Evolutionary conservation across 495 filamentous ascomycete genomes (phyloP).

Genomic region (Haplographium delicatum): DNA sequence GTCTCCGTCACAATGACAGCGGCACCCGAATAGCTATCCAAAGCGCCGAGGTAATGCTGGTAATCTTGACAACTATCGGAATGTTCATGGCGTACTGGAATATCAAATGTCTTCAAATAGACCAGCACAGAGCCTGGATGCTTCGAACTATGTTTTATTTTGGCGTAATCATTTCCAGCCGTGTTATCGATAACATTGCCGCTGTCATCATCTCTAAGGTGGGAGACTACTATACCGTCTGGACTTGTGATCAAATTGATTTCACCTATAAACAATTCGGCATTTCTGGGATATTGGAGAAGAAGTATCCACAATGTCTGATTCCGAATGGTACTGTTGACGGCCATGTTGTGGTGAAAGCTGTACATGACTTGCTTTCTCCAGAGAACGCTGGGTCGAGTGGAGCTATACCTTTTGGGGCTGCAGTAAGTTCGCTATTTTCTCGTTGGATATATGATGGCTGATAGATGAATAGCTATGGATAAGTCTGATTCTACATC

Average conservation of each 20-base stretch:
- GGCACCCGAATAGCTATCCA: slow-evolving; percentile 39
- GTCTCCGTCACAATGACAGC: slow-evolving; percentile 39
- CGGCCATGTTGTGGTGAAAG: slow-evolving; percentile 29
- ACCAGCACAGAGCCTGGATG: slow-evolving; percentile 55
- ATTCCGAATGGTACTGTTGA: slow-evolving; percentile 22
- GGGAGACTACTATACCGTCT: slow-evolving; percentile 30
- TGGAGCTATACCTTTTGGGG: no score
- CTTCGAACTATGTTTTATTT: slow-evolving; percentile 41
- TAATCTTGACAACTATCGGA: slow-evolving; percentile 30
- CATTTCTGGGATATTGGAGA: slow-evolving; percentile 16
- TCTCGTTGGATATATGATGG: no score
- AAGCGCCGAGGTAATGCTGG: slow-evolving; percentile 29
- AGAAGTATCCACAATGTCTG: slow-evolving; percentile 37
- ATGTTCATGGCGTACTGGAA: slow-evolving; percentile 40
- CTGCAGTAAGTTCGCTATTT: no score
- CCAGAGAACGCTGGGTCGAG: no score
- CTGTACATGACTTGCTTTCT: no score
- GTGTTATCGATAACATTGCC: slow-evolving; percentile 36
- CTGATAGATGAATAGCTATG: no score
- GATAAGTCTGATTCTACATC: slow-evolving; percentile 40
- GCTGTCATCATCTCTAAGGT: slow-evolving; percentile 29
- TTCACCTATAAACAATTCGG: slow-evolving; percentile 16
- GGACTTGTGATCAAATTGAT: slow-evolving; percentile 39
- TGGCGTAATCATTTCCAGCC: slow-evolving; percentile 43
- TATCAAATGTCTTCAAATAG: slow-evolving; percentile 47